These are phyloP conservation scores for thale cress (Arabidopsis thaliana) DNA, from an alignment of 345 rosid species.

Conservation along the genomic window DNA sequence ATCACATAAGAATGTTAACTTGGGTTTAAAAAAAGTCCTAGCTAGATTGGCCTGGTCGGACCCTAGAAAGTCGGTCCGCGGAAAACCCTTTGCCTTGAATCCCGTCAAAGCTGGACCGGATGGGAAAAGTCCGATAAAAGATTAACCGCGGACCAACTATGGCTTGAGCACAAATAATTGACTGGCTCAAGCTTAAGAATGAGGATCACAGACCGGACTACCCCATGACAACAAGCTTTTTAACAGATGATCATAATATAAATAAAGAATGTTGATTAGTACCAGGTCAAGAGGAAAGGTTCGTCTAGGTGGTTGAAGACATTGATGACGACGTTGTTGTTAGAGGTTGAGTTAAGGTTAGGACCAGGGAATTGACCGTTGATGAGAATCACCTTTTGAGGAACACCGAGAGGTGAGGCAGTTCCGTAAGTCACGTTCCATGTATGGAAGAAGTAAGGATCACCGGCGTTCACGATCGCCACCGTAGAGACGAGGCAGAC, in stretches of 20 bases:
- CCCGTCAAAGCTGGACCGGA: too few species aligned
- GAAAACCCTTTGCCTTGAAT: too few species aligned
- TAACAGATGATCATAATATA: not conserved
- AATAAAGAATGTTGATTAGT: not conserved
- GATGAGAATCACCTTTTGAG: conserved; percentile 73
- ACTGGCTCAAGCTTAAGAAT: too few species aligned
- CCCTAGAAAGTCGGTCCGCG: too few species aligned
- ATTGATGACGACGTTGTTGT: conserved; percentile 74
- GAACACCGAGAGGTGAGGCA: conserved; percentile 55
- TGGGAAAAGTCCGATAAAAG: too few species aligned
- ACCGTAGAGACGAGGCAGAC: conserved; percentile 39
- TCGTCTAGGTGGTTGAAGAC: conserved; percentile 79
- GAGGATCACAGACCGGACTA: not conserved
- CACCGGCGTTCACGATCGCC: conserved; percentile 57
- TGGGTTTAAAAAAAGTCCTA: not conserved
- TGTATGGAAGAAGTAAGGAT: conserved; percentile 61
- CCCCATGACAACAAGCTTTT: not conserved
- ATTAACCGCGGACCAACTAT: too few species aligned
- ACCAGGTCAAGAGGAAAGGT: conserved; percentile 54
- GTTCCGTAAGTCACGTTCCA: conserved; percentile 74
- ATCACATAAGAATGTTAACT: not conserved
- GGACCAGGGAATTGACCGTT: conserved; percentile 84
- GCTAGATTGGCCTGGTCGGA: not conserved
- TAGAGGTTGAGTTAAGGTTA: conserved; percentile 68
- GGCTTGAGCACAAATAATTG: too few species aligned